Evolutionary conservation across 2,329 filamentous ascomycete genomes (phyloP).

Genomic region (Alternaria conjuncta): DNA sequence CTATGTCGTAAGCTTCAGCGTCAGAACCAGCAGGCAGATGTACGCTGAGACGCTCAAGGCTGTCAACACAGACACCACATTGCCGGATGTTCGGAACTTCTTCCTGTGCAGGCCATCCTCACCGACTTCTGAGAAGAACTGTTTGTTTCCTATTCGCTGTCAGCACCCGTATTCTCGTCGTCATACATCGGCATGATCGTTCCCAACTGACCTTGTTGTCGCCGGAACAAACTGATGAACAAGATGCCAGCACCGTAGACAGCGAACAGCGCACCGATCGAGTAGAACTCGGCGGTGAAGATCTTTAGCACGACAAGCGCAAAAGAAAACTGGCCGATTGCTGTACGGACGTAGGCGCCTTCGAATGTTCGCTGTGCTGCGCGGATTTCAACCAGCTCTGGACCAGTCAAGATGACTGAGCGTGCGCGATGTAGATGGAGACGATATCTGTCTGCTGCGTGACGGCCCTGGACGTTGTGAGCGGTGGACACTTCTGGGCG

Average conservation of each 20-base stretch:
- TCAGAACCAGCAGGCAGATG: slow-evolving; percentile 65
- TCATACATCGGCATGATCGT: background rate
- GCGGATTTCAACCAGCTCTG: slow-evolving; percentile 91
- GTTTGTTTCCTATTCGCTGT: slow-evolving; percentile 68
- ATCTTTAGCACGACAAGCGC: slow-evolving; percentile 94
- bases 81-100: slow-evolving; percentile 70
- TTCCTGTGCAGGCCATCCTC: slow-evolving; percentile 67
- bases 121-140: slow-evolving; percentile 78
- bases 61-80: slow-evolving; percentile 68
- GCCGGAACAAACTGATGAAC: slow-evolving; percentile 80
- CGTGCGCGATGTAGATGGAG: slow-evolving; percentile 83
- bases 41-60: slow-evolving; percentile 68
- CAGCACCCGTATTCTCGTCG: slow-evolving; percentile 9
- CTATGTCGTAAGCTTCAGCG: slow-evolving; percentile 53
- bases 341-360: slow-evolving; percentile 94
- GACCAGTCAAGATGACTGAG: slow-evolving; percentile 78
- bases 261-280: slow-evolving; percentile 94
- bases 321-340: slow-evolving; percentile 93
- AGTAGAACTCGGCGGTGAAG: slow-evolving; percentile 95
- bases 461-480: slow-evolving; percentile 51
- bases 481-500: background rate
- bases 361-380: slow-evolving; percentile 97
- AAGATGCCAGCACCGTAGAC: slow-evolving; percentile 87
- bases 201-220: slow-evolving; percentile 69
- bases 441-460: slow-evolving; percentile 76